Conservation (phyloP, 129 eudicot species). For the Erigeron canadensis region DNA sequence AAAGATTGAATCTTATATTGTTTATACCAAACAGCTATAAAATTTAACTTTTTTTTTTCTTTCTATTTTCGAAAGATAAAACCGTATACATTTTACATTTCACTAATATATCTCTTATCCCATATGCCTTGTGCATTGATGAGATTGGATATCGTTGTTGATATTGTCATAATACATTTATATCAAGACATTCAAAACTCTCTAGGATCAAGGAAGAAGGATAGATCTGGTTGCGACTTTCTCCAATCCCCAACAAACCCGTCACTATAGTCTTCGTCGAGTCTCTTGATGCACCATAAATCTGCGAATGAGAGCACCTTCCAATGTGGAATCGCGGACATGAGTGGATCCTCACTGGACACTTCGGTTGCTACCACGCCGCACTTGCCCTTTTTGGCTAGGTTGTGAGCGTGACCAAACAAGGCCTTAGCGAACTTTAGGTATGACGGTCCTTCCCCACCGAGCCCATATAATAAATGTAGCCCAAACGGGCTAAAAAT, state of each 20-base stretch:
- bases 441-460: slow-evolving; percentile 79
- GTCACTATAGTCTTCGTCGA: slow-evolving; percentile 77
- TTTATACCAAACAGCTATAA: neutral
- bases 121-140: too few species aligned
- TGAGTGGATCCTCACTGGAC: slow-evolving; percentile 67
- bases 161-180: neutral
- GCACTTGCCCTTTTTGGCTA: slow-evolving; percentile 68
- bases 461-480: slow-evolving; percentile 81
- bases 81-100: too few species aligned
- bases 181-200: slow-evolving; percentile 46
- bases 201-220: slow-evolving; percentile 95
- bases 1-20: slow-evolving; percentile 10
- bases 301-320: slow-evolving; percentile 76
- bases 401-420: slow-evolving; percentile 75
- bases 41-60: too few species aligned
- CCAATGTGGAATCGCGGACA: slow-evolving; percentile 82
- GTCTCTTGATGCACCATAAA: slow-evolving; percentile 88
- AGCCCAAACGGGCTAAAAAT: slow-evolving; percentile 91
- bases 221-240: slow-evolving; percentile 67
- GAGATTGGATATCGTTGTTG: too few species aligned
- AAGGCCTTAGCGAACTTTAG: slow-evolving; percentile 49
- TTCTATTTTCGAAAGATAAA: too few species aligned
- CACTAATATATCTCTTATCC: too few species aligned
- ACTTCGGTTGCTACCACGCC: slow-evolving; percentile 95
- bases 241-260: slow-evolving; percentile 96